A percentile compares a stretch with the other conserved stretches of the same genome.
Conservation (phyloP, 108 stramenopile genomes). For the Cyclotella kingstonii region DNA sequence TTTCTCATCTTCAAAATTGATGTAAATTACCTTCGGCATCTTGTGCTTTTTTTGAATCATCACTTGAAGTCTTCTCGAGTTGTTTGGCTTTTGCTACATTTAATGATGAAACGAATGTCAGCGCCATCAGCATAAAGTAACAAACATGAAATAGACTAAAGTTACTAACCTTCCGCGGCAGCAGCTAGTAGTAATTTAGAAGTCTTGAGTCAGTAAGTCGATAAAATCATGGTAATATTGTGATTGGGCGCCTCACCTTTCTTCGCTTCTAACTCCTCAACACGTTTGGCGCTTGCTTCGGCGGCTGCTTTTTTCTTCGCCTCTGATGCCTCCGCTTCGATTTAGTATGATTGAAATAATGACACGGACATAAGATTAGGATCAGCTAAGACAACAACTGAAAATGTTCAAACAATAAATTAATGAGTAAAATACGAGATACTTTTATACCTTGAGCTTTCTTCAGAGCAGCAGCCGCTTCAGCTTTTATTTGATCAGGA, state of each 20-base stretch:
- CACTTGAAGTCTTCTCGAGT: conserved; percentile 3
- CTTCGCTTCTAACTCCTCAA: conserved; percentile 7
- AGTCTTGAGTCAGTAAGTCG: background rate
- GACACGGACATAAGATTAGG: too few species aligned
- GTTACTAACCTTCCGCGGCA: conserved; percentile 5
- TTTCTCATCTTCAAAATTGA: background rate
- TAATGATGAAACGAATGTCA: too few species aligned
- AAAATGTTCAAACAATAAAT: too few species aligned
- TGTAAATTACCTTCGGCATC: background rate
- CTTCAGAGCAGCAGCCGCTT: conserved; percentile 23
- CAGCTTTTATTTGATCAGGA: background rate
- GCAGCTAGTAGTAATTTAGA: too few species aligned
- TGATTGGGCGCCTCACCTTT: conserved; percentile 9
- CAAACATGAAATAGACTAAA: background rate
- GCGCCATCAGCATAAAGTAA: background rate
- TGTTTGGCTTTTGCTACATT: conserved; percentile 12
- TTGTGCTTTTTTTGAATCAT: conserved; percentile 28
- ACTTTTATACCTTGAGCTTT: conserved; percentile 28
- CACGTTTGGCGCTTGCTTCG: background rate
- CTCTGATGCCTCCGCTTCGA: background rate
- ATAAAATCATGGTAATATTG: background rate
- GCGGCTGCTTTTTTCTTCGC: conserved; percentile 24
- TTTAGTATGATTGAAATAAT: too few species aligned
- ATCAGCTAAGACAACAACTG: too few species aligned
- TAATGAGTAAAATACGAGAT: background rate